A percentile compares a stretch with the other conserved stretches of the same genome.
These are phyloP conservation scores for Amorphotheca resinae DNA, from an alignment of 495 filamentous ascomycete species.

Conservation along the genomic window DNA sequence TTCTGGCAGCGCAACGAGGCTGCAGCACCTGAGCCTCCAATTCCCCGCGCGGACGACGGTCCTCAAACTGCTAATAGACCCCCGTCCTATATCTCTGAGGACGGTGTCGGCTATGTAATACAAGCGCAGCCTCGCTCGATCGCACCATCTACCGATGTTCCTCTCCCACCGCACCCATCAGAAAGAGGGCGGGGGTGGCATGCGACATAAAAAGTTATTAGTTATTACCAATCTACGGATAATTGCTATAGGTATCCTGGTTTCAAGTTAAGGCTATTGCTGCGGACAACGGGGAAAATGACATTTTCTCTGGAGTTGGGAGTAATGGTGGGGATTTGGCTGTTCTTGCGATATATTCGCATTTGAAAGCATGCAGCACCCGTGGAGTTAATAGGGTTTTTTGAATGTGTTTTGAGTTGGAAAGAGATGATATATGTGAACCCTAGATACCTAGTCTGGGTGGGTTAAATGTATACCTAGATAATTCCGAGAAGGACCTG, in stretches of 20 bases:
- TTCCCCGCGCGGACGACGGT: conserved; percentile 10
- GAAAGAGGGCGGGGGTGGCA: conserved; percentile 22
- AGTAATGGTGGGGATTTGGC: not conserved
- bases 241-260: too few species aligned
- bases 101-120: conserved; percentile 57
- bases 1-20: conserved; percentile 56
- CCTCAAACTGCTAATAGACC: conserved; percentile 34
- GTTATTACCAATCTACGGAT: too few species aligned
- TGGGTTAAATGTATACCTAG: not conserved
- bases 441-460: too few species aligned
- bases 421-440: not conserved
- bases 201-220: too few species aligned
- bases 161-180: conserved; percentile 34
- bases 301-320: not conserved
- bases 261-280: too few species aligned
- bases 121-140: conserved; percentile 45
- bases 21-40: conserved; percentile 16
- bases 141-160: conserved; percentile 29
- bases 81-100: conserved; percentile 59
- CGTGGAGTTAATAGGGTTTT: conserved; percentile 1
- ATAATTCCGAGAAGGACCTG: not conserved
- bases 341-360: too few species aligned
- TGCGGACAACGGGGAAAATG: not conserved
- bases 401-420: not conserved
- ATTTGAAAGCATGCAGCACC: not conserved